Evolutionary conservation across 495 filamentous ascomycete species (phyloP).

Genomic region (Chlorociboria aeruginascens): DNA sequence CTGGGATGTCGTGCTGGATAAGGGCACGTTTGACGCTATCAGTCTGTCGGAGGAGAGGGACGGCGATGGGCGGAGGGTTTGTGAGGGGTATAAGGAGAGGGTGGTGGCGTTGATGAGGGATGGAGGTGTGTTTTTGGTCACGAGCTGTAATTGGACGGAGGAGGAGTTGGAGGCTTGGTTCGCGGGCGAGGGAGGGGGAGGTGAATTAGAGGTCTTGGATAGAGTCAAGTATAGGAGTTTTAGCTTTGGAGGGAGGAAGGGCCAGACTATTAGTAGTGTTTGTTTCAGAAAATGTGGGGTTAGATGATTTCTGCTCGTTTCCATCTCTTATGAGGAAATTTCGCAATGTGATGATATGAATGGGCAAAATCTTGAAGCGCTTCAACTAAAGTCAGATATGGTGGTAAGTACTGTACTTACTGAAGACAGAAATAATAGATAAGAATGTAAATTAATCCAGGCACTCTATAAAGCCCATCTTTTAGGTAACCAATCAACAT

Average conservation of each 20-base stretch:
- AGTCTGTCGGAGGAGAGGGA: slow-evolving; percentile 54
- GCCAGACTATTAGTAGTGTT: slow-evolving; percentile 72
- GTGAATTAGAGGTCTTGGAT: slow-evolving; percentile 42
- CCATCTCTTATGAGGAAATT: neutral
- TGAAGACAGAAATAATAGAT: neutral
- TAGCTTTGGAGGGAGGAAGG: slow-evolving; percentile 75
- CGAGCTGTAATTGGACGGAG: slow-evolving; percentile 98
- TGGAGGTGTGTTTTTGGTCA: slow-evolving; percentile 69
- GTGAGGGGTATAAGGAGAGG: slow-evolving; percentile 60
- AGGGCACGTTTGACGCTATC: slow-evolving; percentile 95
- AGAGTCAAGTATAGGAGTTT: slow-evolving; percentile 72
- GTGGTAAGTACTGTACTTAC: neutral
- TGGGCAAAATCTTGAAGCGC: neutral
- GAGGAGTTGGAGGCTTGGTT: slow-evolving; percentile 74
- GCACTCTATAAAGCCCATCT: neutral
- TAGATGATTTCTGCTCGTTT: slow-evolving; percentile 2
- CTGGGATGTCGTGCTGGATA: slow-evolving; percentile 87
- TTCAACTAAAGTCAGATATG: neutral
- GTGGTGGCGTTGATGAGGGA: slow-evolving; percentile 51
- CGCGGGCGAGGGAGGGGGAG: slow-evolving; percentile 20
- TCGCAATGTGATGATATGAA: neutral
- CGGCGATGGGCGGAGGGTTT: slow-evolving; percentile 38
- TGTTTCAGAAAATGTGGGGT: slow-evolving; percentile 45
- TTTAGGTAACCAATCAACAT: neutral
- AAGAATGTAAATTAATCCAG: neutral